Base-by-base conservation (phyloP, 768 basidiomycete species). In the Russula lepida region DNA sequence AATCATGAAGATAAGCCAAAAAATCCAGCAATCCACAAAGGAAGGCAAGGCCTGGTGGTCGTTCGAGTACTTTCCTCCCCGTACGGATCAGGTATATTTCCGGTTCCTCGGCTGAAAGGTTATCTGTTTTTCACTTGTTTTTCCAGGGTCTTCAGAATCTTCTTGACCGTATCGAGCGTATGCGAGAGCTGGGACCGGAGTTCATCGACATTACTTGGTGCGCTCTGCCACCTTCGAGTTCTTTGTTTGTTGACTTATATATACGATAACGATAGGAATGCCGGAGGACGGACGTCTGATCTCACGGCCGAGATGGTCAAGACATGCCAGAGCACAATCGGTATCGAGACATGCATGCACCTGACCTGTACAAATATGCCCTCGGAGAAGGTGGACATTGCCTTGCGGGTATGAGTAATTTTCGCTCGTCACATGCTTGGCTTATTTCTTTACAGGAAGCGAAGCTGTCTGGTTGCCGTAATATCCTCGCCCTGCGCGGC, bases 361-460 rank as follows among this genome's bases (percentile, higher is more conserved):
- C 74, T 99, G 67, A 98, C 95, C 48, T 98, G 97, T 71, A 98
- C 97, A 53, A 97, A 95, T 75, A 97, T 99, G 93, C 92, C 93
- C n/a, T 80, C 81, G 69, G 87, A 90, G 72, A 98, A 98, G 71
- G 88, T 99, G 23, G 94, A 97, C 74, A 84, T 86, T 68, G 94
- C 95, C 33, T 75, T 99, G 48, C 75, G 80, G 71, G 95, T 98
- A 69, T 39, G 58, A 56, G 9, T n/a, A 57, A 12, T 43, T 44
- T 27, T 51, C n/a, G 17, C 47, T 48, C 25, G 21, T 47, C 49
- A 21, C 55, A 49, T 35, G 41, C 60, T 65, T 56, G 30, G 41
- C 59, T 49, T 47, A n/a, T 32, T 54, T 46, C 25, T 28, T 27
- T 57, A 13, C 69, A 95, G 93, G 89, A 94, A 74, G 94, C 94